Base-by-base conservation (phyloP, 441 rosid genomes). In the Pelargonium citronellum region DNA sequence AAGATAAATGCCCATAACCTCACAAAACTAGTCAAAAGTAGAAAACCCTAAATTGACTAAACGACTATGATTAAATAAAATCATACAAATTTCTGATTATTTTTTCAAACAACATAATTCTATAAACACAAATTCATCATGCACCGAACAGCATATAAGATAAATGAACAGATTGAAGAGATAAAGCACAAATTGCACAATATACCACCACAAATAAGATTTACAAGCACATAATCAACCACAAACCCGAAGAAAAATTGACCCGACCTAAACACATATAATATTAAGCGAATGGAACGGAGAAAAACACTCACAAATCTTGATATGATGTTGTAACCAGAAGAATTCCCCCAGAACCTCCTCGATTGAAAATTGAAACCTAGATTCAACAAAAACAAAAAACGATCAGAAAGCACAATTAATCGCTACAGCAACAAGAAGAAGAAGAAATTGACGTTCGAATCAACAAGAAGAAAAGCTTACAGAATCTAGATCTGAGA, bases 271-370 rank as follows among this genome's bases (percentile, higher is more conserved):
- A 30, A 30, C 4, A 30, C 60, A 57, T 5, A 57, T 57, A 12
- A 57, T 17, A 17, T 8, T 5, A 57, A 57, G 20, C 62, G 20
- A 7, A 17, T 7, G 62, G 19, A 57, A 57, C 3, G 2, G 61
- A 57, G 20, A 57, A 17, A 7, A 9, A 55, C 20, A 57, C 62
- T 17, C 27, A 57, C 27, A 57, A 57, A 11, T 57, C 27, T 57
- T 57, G 27, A 57, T 57, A 17, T 17, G 62, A 57, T 57, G 41
- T 19, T 16, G 62, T 17, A 17, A 57, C 62, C 62, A 57, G 62
- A 57, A 16, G 62, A 37, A 57, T 57, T 57, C 62, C 62, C 62
- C 62, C 62, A 57, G 20, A 57, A 57, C 62, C 19, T 57, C 27
- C 62, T 9, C 7, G 20, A 57, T 57, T 22, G 5, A 55, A 55